Percentiles rank a stretch among this genome's conserved stretches.
These are phyloP conservation scores for Metschnikowia chrysomelidarum DNA, from an alignment of 805 yeast species.

Conservation along the genomic window DNA sequence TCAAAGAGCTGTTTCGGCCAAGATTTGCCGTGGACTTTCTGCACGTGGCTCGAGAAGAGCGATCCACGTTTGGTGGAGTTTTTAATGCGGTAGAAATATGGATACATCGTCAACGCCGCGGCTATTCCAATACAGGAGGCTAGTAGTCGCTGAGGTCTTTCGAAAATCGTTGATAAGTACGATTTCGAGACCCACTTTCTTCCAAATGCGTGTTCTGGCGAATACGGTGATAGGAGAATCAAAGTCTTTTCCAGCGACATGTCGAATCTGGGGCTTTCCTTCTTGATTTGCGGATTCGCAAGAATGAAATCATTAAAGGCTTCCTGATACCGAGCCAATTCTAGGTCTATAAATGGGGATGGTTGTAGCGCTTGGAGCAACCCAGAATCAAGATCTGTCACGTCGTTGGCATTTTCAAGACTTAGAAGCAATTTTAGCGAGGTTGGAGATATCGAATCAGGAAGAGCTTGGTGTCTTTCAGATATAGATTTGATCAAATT, in stretches of 20 bases:
- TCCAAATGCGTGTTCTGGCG: conserved; percentile 70
- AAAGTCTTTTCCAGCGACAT: conserved; percentile 48
- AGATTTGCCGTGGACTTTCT: conserved; percentile 66
- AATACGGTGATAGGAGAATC: conserved; percentile 64
- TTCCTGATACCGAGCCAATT: conserved; percentile 35
- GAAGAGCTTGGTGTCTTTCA: no score
- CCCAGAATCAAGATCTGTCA: conserved; percentile 6
- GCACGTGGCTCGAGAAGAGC: conserved; percentile 57
- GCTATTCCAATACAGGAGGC: conserved; percentile 79
- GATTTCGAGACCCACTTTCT: conserved; percentile 74
- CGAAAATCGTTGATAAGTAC: conserved; percentile 68
- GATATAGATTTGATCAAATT: no score
- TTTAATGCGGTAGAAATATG: conserved; percentile 52
- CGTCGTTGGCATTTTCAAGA: no score
- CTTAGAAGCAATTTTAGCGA: no score
- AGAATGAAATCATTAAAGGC: conserved; percentile 43
- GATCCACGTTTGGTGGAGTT: conserved; percentile 49
- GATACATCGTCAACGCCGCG: conserved; percentile 68
- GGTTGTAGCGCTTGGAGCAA: conserved; percentile 26
- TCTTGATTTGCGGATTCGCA: conserved; percentile 42
- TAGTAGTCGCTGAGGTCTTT: conserved; percentile 74
- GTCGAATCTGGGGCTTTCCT: conserved; percentile 38
- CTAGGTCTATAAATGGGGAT: conserved; percentile 35
- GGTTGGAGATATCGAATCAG: no score
- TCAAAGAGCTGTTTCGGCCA: conserved; percentile 65